Percentiles rank a stretch among this genome's conserved stretches.
These are phyloP conservation scores for Teunomyces panamensis DNA, from an alignment of 805 yeast genomes.

Conservation along the genomic window DNA sequence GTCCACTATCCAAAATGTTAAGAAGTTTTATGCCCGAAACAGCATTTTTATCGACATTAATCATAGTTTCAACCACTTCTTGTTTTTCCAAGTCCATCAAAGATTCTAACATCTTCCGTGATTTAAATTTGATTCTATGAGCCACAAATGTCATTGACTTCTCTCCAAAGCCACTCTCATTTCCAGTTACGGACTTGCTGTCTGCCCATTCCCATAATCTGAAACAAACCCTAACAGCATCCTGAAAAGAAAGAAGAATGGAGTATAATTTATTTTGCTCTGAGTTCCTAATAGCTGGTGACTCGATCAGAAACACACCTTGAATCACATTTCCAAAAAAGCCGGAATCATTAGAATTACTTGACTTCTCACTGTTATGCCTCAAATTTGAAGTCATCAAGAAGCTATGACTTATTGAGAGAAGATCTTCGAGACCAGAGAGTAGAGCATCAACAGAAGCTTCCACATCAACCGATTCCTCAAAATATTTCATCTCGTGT, in stretches of 20 bases:
- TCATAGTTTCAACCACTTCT: constrained; percentile 67
- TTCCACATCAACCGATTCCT: constrained; percentile 33
- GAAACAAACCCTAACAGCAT: constrained; percentile 52
- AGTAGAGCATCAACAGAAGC: constrained; percentile 43
- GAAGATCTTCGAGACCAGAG: constrained; percentile 65
- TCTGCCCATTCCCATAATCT: constrained; percentile 75
- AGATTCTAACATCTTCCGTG: constrained; percentile 63
- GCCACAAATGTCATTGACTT: constrained; percentile 40
- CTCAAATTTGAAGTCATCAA: constrained; percentile 32
- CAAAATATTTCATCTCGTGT: constrained; percentile 12
- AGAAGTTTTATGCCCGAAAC: constrained; percentile 48
- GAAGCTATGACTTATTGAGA: constrained; percentile 57
- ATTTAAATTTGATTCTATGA: constrained; percentile 62
- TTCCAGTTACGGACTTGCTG: constrained; percentile 16
- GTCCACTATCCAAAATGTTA: constrained; percentile 82
- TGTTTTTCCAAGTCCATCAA: constrained; percentile 66
- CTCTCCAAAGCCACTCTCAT: constrained; percentile 11
- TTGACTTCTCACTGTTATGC: constrained; percentile 12
- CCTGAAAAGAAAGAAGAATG: constrained; percentile 61
- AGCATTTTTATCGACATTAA: constrained; percentile 30
- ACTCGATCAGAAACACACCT: constrained; percentile 75
- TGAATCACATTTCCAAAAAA: constrained; percentile 68
- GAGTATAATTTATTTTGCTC: constrained; percentile 54
- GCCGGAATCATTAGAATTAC: constrained; percentile 38
- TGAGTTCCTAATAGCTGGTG: constrained; percentile 50